Conservation (phyloP, 1,284 basidiomycete genomes). For the Xerocomus minutiporus region DNA sequence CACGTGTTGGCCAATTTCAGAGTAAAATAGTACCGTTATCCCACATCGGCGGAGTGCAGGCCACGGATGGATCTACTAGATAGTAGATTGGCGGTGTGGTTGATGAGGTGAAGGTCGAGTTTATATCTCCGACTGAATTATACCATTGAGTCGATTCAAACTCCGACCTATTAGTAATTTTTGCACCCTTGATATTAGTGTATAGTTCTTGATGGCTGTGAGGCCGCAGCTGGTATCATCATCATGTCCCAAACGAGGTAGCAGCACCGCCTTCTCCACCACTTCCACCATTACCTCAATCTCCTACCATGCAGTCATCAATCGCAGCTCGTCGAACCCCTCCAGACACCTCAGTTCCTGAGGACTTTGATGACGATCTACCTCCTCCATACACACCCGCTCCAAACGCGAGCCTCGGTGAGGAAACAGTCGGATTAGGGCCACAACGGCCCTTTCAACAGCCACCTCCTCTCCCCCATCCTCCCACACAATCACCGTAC, state of each 20-base stretch:
- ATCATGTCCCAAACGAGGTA: too few relatives aligned
- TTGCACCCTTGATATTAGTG: too few relatives aligned
- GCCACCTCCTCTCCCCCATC: conserved; percentile 24
- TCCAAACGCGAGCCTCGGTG: conserved; percentile 50
- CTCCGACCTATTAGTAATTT: neutral
- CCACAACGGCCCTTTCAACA: conserved; percentile 59
- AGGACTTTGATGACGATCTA: conserved; percentile 40
- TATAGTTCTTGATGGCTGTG: too few relatives aligned
- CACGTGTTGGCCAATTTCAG: too few relatives aligned
- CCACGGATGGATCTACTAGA: too few relatives aligned
- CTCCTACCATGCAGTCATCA: neutral
- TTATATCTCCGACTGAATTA: too few relatives aligned
- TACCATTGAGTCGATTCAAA: neutral
- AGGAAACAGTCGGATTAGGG: conserved; percentile 57
- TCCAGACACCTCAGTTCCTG: neutral
- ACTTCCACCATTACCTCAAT: neutral
- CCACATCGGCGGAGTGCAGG: too few relatives aligned
- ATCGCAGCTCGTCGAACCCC: neutral
- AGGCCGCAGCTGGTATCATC: too few relatives aligned
- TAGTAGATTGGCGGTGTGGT: too few relatives aligned
- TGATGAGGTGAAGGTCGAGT: too few relatives aligned
- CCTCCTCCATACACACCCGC: conserved; percentile 65
- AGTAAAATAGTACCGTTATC: too few relatives aligned
- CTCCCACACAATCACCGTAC: neutral
- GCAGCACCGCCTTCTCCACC: neutral